Conservation (phyloP, 2,329 filamentous ascomycete genomes). For the Xylariomycetidae sp. region DNA sequence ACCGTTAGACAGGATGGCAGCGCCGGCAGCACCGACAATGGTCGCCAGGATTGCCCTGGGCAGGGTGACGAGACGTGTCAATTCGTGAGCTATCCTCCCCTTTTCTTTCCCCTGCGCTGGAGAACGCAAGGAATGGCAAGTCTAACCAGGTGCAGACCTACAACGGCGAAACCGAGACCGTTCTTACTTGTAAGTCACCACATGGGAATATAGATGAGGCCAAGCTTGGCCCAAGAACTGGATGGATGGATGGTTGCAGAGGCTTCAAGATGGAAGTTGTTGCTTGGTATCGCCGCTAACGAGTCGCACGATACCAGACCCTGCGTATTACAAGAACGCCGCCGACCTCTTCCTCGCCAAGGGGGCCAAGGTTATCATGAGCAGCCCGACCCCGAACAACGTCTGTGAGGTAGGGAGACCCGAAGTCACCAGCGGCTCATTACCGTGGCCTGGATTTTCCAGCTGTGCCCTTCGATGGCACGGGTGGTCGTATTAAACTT, state of each 20-base stretch:
- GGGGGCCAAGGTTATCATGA: constrained; percentile 55
- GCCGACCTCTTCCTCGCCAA: constrained; percentile 46
- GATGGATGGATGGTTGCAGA: no score
- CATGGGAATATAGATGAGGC: no score
- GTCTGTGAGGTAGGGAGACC: no score
- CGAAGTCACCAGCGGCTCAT: neutral
- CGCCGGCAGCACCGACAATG: constrained; percentile 49
- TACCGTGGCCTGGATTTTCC: no score
- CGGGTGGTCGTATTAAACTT: no score
- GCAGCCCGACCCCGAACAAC: constrained; percentile 18
- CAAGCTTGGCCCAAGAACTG: no score
- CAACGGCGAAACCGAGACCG: constrained; percentile 45
- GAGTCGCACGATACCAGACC: no score
- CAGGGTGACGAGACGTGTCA: constrained; percentile 47
- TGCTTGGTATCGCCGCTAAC: no score
- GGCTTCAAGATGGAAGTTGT: no score
- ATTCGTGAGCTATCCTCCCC: constrained; percentile 22
- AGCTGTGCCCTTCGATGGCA: neutral
- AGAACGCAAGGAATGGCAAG: neutral
- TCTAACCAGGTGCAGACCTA: constrained; percentile 28
- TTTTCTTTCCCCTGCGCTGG: no score
- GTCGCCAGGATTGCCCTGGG: constrained; percentile 53
- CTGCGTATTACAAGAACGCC: constrained; percentile 53
- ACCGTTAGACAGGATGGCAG: no score
- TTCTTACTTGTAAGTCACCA: no score